Evolutionary conservation across 1,284 basidiomycete species (phyloP).

Genomic region (Xerocomus nothofagi): DNA sequence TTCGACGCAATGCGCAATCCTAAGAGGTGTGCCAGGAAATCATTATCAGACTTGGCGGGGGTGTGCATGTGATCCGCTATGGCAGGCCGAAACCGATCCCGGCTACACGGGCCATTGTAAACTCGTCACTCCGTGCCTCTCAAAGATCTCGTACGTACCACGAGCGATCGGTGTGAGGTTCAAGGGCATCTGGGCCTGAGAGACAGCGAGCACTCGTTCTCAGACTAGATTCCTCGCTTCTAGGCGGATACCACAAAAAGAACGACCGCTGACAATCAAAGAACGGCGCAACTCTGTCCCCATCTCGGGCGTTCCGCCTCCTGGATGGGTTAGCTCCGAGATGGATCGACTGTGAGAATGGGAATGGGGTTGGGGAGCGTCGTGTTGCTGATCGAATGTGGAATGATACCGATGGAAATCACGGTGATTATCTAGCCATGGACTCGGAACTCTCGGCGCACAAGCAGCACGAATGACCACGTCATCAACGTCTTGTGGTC

Average conservation of each 20-base stretch:
- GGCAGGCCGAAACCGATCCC: neutral
- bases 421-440: constrained; percentile 26
- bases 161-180: neutral
- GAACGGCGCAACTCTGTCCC: constrained; percentile 4
- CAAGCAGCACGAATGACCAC: constrained; percentile 1
- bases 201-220: neutral
- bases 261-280: constrained; percentile 6
- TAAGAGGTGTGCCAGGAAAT: neutral
- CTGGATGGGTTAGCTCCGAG: neutral
- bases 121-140: neutral
- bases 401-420: constrained; percentile 22
- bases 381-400: constrained; percentile 15
- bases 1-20: neutral
- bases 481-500: neutral
- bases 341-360: constrained; percentile 2
- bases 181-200: neutral
- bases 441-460: neutral
- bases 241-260: constrained; percentile 9
- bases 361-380: constrained; percentile 6
- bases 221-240: neutral
- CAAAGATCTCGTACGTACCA: neutral
- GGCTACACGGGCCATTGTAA: neutral
- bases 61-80: too few relatives aligned
- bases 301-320: neutral
- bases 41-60: neutral